A percentile compares a stretch with the other conserved stretches of the same genome.
Evolutionary conservation across 2,329 filamentous ascomycete genomes (phyloP).

Genomic region (Aspergillus sp.): DNA sequence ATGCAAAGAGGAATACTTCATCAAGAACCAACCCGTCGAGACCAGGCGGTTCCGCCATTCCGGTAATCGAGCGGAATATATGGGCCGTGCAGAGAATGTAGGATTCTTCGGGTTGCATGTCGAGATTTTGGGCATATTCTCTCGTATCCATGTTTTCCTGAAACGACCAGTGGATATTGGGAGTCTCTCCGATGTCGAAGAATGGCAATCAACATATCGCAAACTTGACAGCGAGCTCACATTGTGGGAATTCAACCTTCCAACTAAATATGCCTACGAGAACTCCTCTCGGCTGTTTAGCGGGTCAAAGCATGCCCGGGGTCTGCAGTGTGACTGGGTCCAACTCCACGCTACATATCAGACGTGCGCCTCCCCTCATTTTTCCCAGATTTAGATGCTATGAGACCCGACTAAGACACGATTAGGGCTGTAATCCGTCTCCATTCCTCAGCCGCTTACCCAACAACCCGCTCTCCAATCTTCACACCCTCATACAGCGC

Average conservation of each 20-base stretch:
- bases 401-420: not conserved
- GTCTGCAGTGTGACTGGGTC: conserved; percentile 72
- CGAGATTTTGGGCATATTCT: conserved; percentile 78
- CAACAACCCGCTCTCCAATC: conserved; percentile 76
- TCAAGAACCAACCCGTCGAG: conserved; percentile 73
- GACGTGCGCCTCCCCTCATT: conserved; percentile 48
- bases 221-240: conserved; percentile 73
- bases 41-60: conserved; percentile 67
- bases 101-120: conserved; percentile 86
- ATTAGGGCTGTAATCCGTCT: conserved; percentile 69
- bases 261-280: conserved; percentile 62
- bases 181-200: conserved; percentile 72
- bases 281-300: conserved; percentile 74
- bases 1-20: conserved; percentile 78
- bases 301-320: conserved; percentile 54
- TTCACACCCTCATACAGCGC: conserved; percentile 85
- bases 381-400: not conserved
- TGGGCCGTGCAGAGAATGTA: conserved; percentile 68
- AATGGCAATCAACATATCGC: conserved; percentile 81
- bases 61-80: conserved; percentile 50
- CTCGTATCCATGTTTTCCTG: conserved; percentile 78
- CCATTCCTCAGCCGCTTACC: conserved; percentile 87
- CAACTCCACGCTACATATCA: conserved; percentile 89
- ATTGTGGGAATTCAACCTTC: conserved; percentile 75
- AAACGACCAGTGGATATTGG: conserved; percentile 86